A percentile compares a stretch with the other conserved stretches of the same genome.
Conservation (phyloP, 2,329 filamentous ascomycete species). For the Monosporascus sp. region DNA sequence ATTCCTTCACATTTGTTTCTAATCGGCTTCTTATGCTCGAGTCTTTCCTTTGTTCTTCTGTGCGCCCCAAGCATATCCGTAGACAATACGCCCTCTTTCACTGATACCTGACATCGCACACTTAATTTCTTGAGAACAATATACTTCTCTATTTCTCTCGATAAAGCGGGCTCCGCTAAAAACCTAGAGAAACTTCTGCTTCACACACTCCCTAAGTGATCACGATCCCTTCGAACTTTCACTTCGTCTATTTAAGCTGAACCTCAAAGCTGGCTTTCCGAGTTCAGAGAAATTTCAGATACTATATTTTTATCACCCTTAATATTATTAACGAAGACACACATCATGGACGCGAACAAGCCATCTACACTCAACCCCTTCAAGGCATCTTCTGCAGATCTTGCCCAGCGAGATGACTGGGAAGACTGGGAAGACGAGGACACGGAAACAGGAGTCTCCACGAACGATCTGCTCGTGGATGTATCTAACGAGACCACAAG, state of each 20-base stretch:
- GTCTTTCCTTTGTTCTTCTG: slow-evolving; percentile 15
- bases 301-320: slow-evolving; percentile 6
- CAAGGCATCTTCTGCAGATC: slow-evolving; percentile 5
- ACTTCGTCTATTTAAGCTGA: slow-evolving; percentile 6
- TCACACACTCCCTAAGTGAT: background rate
- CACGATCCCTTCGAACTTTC: slow-evolving; percentile 3
- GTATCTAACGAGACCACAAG: slow-evolving; percentile 11
- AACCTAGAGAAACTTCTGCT: slow-evolving; percentile 2
- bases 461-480: slow-evolving; percentile 19
- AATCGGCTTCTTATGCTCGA: slow-evolving; percentile 11
- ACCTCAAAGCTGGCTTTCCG: slow-evolving; percentile 24
- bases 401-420: slow-evolving; percentile 30
- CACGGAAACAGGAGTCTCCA: background rate
- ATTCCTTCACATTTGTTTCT: slow-evolving; percentile 8
- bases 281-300: slow-evolving; percentile 13
- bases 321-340: slow-evolving; percentile 1
- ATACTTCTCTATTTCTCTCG: background rate
- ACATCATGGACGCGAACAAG: slow-evolving; percentile 18
- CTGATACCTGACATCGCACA: slow-evolving; percentile 3
- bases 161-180: background rate
- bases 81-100: slow-evolving; percentile 9
- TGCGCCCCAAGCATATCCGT: slow-evolving; percentile 2
- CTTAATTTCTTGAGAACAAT: slow-evolving; percentile 11
- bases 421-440: slow-evolving; percentile 21
- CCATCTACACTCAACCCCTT: slow-evolving; percentile 16